Evolutionary conservation across 2,329 filamentous ascomycete species (phyloP), one percentile per base, ranked within the genome.

Genomic region (Dichotomopilus funicola): DNA sequence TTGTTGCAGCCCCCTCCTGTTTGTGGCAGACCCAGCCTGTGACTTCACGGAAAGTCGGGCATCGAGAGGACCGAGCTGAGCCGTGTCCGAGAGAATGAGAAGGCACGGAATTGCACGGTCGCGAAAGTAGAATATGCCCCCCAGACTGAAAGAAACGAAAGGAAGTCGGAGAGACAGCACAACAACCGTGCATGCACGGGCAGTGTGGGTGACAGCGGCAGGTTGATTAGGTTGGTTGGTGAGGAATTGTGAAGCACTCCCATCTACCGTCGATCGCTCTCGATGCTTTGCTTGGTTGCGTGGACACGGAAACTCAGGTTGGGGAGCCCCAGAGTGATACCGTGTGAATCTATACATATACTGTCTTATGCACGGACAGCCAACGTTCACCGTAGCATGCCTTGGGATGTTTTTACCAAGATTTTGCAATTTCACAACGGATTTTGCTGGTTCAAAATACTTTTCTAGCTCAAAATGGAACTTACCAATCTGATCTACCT

Each of bases 31-130:
- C 51, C 52, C 42, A 36, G 56, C 42, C 57, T 50, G 57, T 54
- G 54, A 51, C 54, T 53, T 61, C 51, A 59, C 40, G 55, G 59
- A 57, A 36, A 37, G 46, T 58, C 49, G 53, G 53, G 57, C 57
- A 58, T 56, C 47, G 53, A 58, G 43, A 27, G 37, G 37, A n/a
- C 38, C n/a, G 35, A 55, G 40, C 51, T 40, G 51, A 49, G 19
- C 38, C 49, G 43, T 38, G 33, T 45, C 34, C 9, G 40, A 27
- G 19, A 27, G 19, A 27, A 46, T 42, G 8, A n/a, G 40, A 49
- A 40, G 13, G n/a, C n/a, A 41, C 45, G 31, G 40, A 43, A 27
- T n/a, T 48, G 36, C 13, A 13, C 10, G 12, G 45, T 40, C 35
- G 8, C 11, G 40, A 35, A 40, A 44, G 42, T 49, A 41, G 33